Conservation (phyloP, 352 stramenopile species). For the Phytopythium kandeliae region DNA sequence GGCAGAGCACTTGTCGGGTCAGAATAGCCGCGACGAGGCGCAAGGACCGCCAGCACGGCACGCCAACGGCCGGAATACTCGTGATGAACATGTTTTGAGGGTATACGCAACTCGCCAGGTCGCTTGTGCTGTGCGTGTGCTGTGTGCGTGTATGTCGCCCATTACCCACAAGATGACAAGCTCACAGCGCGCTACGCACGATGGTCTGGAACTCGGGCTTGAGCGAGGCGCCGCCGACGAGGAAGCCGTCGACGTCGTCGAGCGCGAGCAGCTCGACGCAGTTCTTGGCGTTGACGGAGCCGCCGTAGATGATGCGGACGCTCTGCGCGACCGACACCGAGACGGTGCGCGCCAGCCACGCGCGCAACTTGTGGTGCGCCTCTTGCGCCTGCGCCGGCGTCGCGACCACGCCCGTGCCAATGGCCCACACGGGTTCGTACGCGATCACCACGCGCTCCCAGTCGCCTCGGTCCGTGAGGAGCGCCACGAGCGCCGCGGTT, state of each 20-base stretch:
- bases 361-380: conserved; percentile 80
- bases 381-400: conserved; percentile 94
- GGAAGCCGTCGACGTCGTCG: conserved; percentile 89
- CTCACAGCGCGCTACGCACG: conserved; percentile 56
- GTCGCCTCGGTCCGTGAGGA: conserved; percentile 73
- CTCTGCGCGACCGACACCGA: conserved; percentile 55
- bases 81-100: conserved; percentile 4
- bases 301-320: conserved; percentile 90
- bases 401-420: conserved; percentile 95
- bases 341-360: conserved; percentile 72
- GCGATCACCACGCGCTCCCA: conserved; percentile 90
- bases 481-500: conserved; percentile 88
- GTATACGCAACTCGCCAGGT: conserved; percentile 1
- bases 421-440: conserved; percentile 97
- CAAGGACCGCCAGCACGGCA: no score
- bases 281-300: conserved; percentile 92
- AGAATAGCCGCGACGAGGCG: no score
- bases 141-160: background rate
- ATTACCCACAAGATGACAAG: background rate
- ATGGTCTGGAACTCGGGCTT: conserved; percentile 91
- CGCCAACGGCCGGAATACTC: conserved; percentile 1
- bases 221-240: conserved; percentile 92
- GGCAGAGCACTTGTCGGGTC: no score
- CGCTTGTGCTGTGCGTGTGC: background rate
- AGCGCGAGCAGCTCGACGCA: conserved; percentile 85